Evolutionary conservation across 106 monocot genomes (phyloP), one percentile per base, ranked within the genome.

Genomic region (Acorus gramineus): DNA sequence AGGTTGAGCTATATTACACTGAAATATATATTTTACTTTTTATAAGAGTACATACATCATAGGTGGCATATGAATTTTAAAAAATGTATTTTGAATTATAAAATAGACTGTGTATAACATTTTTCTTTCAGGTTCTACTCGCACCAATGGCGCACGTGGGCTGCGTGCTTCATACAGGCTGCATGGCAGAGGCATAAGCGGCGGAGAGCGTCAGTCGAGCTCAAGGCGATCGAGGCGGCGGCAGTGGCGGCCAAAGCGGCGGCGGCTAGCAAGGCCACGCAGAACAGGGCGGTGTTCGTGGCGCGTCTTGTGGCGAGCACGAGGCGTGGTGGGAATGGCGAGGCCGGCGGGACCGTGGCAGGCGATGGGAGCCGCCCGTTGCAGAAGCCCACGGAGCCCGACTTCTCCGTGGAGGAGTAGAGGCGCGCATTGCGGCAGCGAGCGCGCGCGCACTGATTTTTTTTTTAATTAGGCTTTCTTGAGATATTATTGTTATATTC

Each of bases 101-200:
- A 28, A 28, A 28, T 28, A 1, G 28, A 28, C 1, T 28, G 28
- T 28, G 28, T 28, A 1, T 28, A 28, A 28, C 28, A 28, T 28
- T 28, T 28, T 28, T 28, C 28, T 28, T 28, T 28, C 28, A 67
- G 89, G 69, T 93, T 85, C 70, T 89, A 89, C 74, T 93, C 93
- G 2, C 82, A 83, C 62, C 93, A 85, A 61, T 93, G 93, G 93
- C 74, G 93, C 0, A 77, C 85, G 3, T 93, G 93, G 93, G 88
- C 85, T 0, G 89, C 89, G 2, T 83, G 93, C 69, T 89, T 82
- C 75, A 85, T 93, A 63, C 93, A 93, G 47, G 85, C 78, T 3
- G 85, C 93, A 8, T 93, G 93, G 93, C 65, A 89, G 5, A 73
- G 80, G 47, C 77, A 71, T 14, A 76, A 66, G 71, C 64, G 80